Evolutionary conservation across 257 asterid species (phyloP).

Genomic region (Solanum clarkiae): DNA sequence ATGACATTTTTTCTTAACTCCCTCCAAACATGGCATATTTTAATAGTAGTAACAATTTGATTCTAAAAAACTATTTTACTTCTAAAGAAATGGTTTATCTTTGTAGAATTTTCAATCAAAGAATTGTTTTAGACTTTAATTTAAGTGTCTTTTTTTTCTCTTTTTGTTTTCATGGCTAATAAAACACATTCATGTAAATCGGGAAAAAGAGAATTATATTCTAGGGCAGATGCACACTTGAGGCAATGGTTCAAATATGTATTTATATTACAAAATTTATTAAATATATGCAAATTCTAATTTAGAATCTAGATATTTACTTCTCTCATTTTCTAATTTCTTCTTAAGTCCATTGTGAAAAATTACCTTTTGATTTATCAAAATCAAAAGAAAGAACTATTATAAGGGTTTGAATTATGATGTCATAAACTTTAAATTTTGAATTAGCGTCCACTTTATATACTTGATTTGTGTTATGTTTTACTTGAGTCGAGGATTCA

Average conservation of each 20-base stretch:
- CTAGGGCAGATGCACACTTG: background rate
- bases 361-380: background rate
- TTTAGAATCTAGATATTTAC: background rate
- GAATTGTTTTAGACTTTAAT: background rate
- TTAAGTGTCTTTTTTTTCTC: background rate
- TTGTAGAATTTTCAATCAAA: background rate
- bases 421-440: too few relatives aligned
- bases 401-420: too few relatives aligned
- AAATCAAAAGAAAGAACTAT: background rate
- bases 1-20: background rate
- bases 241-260: background rate
- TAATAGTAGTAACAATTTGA: background rate
- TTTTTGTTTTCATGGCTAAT: accelerated
- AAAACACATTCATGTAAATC: background rate
- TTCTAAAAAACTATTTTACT: background rate
- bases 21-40: too few relatives aligned
- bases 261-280: background rate
- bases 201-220: too few relatives aligned
- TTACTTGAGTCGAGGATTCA: too few relatives aligned
- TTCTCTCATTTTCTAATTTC: background rate
- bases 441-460: background rate
- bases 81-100: background rate
- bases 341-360: too few relatives aligned
- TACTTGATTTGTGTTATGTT: too few relatives aligned
- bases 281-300: background rate